These are phyloP conservation scores for Daedaleopsis nitida DNA, from an alignment of 768 basidiomycete genomes.

Conservation along the genomic window DNA sequence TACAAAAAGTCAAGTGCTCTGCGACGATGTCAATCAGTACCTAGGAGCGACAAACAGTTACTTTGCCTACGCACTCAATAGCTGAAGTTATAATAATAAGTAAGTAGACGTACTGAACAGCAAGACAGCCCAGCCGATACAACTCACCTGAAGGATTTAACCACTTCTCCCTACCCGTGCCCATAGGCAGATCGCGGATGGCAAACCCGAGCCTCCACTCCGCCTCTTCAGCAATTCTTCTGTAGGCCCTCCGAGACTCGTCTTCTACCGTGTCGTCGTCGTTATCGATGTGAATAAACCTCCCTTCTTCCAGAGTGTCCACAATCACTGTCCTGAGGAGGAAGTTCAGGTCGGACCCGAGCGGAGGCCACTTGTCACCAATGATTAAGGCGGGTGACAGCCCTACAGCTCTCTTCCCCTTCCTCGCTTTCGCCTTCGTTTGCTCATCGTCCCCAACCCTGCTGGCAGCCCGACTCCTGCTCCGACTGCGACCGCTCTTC, in stretches of 20 bases:
- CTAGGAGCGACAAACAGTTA: background rate
- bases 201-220: conserved; percentile 83
- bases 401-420: conserved; percentile 61
- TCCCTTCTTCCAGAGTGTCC: conserved; percentile 60
- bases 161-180: conserved; percentile 73
- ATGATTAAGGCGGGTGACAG: conserved; percentile 73
- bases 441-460: background rate
- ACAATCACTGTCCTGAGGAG: conserved; percentile 83
- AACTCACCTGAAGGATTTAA: conserved; percentile 77
- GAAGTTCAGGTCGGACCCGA: conserved; percentile 82
- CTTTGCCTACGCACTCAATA: conserved; percentile 47
- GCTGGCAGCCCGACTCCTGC: background rate
- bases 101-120: conserved; percentile 30
- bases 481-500: background rate
- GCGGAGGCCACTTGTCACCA: conserved; percentile 83
- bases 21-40: conserved; percentile 3
- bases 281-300: background rate
- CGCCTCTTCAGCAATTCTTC: conserved; percentile 53
- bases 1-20: conserved; percentile 90
- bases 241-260: conserved; percentile 3
- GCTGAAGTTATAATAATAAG: conserved; percentile 30
- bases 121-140: background rate
- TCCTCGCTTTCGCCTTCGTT: conserved; percentile 42
- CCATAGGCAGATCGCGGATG: conserved; percentile 69
- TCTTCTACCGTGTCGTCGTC: background rate